Base-by-base conservation (phyloP, 2,329 filamentous ascomycete genomes). In the Trichoderma sp. region DNA sequence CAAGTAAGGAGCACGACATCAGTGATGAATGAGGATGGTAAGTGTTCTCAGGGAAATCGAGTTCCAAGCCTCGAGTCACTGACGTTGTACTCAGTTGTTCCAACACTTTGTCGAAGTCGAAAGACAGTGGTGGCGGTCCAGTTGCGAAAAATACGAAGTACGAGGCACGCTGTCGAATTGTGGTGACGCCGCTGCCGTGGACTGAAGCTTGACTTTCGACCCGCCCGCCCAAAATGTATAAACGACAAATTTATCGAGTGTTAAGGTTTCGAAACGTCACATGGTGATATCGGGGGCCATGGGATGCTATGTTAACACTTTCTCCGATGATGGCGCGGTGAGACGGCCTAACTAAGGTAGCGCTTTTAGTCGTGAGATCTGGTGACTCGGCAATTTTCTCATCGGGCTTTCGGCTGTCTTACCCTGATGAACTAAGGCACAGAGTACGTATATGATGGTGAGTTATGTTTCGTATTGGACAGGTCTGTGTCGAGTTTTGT, bases 201-300 rank as follows among this genome's bases (percentile, higher is more conserved):
- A 56, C 31, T 21, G 11, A 38, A 50, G 27, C 16, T 56, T 38
- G 71, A 16, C 16, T 27, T 56, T 63, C 8, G 53, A 45, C 29
- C 31, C 35, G 33, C 27, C 56, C 33, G 38, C 21, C 18, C 41
- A 27, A 45, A 53, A 53, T 24, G 21, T 66, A 56, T 33, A 38
- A 60, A n/a, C 31, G 56, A 60, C 27, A 29, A 6, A 18, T 60
- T n/a, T 6, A 31, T 41, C 14, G 4, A 14, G n/a, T n/a, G 11
- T 65, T 38, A 64, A 65, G 60, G 60, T 73, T 73, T 73, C 41
- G 60, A 73, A 73, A 35, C 41, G n/a, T 71, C 60, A 64, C 60
- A 73, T 56, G 27, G 38, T 27, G 50, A 63, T 63, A 63, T 62
- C 24, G 68, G 59, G 56, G 56, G n/a, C 35, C 29, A 8, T 12